phyloP scores from a whole-genome alignment of 1,139 yeast species.

The Sugiyamaella pinicola region DNA sequence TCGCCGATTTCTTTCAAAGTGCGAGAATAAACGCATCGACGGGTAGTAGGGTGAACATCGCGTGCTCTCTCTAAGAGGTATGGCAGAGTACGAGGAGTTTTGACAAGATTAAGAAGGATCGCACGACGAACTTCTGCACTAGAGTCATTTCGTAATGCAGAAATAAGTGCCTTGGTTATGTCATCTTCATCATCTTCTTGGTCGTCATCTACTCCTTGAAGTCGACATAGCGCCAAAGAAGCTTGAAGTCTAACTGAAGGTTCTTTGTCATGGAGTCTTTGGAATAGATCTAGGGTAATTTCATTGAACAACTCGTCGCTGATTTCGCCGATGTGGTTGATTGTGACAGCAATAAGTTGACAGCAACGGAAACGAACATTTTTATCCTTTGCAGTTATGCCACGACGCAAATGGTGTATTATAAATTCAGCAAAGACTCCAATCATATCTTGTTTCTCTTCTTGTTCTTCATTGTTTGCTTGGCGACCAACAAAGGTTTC shows the following conservation, averaged over 20 bases:
- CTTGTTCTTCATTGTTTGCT: slow-evolving; percentile 29
- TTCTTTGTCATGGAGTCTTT: slow-evolving; percentile 78
- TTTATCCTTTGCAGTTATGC: slow-evolving; percentile 74
- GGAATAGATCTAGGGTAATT: slow-evolving; percentile 60
- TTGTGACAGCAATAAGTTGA: slow-evolving; percentile 72
- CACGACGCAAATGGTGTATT: slow-evolving; percentile 68
- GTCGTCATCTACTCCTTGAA: slow-evolving; percentile 62
- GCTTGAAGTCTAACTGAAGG: slow-evolving; percentile 79
- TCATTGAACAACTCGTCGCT: slow-evolving; percentile 71
- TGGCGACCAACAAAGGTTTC: slow-evolving; percentile 58
- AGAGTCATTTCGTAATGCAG: slow-evolving; percentile 71
- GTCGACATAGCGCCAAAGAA: slow-evolving; percentile 73
- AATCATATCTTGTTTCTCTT: slow-evolving; percentile 45
- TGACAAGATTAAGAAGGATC: slow-evolving; percentile 69
- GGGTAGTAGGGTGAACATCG: slow-evolving; percentile 69
- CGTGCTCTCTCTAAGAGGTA: slow-evolving; percentile 77
- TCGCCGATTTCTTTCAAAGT: slow-evolving; percentile 70
- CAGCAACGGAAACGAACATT: slow-evolving; percentile 80
- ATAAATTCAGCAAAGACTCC: slow-evolving; percentile 59
- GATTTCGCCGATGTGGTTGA: slow-evolving; percentile 73
- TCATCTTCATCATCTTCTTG: slow-evolving; percentile 43
- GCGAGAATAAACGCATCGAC: slow-evolving; percentile 72
- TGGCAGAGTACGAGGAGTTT: slow-evolving; percentile 57
- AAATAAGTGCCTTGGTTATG: slow-evolving; percentile 50
- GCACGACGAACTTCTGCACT: slow-evolving; percentile 90